phyloP scores from a whole-genome alignment of 805 yeast species.

The Candida hungchunana region DNA sequence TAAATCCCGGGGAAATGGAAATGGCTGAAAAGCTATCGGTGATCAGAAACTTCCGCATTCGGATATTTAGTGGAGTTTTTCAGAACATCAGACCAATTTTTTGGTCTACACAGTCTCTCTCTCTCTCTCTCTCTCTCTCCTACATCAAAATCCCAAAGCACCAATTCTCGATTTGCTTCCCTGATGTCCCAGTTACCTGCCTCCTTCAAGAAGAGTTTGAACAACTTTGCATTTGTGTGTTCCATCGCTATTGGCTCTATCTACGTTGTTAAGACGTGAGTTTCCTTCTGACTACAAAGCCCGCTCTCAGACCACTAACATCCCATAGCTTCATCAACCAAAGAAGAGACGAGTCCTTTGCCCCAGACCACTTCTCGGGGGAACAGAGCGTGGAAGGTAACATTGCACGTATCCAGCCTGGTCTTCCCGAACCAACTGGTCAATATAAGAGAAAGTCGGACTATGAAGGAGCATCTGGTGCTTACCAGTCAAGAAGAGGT shows the following conservation, averaged over 20 bases:
- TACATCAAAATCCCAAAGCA: too few species aligned
- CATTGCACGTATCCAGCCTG: conserved; percentile 45
- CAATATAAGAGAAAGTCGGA: conserved; percentile 48
- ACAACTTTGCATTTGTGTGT: conserved; percentile 22
- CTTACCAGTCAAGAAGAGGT: conserved; percentile 51
- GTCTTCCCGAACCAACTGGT: conserved; percentile 43
- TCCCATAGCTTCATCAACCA: conserved; percentile 27
- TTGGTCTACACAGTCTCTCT: too few species aligned
- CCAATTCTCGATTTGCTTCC: neutral
- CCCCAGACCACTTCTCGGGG: conserved; percentile 27
- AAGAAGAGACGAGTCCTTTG: conserved; percentile 33
- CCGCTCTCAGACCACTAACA: conserved; percentile 2
- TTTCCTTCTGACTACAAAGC: neutral
- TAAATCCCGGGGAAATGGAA: too few species aligned
- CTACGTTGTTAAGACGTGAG: conserved; percentile 28
- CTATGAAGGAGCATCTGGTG: conserved; percentile 64
- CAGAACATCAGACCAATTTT: too few species aligned
- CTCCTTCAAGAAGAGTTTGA: conserved; percentile 19
- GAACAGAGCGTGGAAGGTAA: conserved; percentile 16
- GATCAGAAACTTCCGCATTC: conserved; percentile 1
- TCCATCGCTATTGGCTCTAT: conserved; percentile 28
- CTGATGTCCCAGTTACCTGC: conserved; percentile 16
- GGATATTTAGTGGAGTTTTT: neutral
- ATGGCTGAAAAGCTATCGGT: too few species aligned
- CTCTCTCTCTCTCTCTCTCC: too few species aligned